Evolutionary conservation across 2,329 filamentous ascomycete species (phyloP).

Genomic region (Colletotrichum costaricense): DNA sequence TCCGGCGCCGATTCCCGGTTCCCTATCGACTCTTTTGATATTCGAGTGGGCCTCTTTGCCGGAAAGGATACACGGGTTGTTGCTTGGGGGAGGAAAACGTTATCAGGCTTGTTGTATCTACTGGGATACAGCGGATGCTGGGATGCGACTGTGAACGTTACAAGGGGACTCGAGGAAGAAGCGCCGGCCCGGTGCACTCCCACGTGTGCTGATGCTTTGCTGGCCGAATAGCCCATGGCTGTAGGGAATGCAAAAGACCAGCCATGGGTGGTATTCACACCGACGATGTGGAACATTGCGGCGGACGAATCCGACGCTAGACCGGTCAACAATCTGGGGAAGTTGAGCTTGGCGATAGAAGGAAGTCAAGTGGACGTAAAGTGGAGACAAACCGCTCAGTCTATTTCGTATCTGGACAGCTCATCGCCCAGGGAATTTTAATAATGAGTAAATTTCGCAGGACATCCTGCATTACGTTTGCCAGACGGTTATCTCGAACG

Average conservation of each 20-base stretch:
- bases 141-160: neutral
- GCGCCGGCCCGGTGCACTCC: neutral
- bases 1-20: constrained; percentile 9
- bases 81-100: neutral
- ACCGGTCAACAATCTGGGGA: neutral
- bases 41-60: neutral
- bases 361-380: neutral
- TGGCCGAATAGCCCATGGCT: neutral
- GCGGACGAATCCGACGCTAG: neutral
- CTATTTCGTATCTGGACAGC: neutral
- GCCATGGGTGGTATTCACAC: neutral
- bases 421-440: neutral
- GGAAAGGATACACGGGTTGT: neutral
- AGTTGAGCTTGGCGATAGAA: neutral
- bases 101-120: neutral
- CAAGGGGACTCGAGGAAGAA: neutral
- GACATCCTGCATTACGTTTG: neutral
- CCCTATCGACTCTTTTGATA: neutral
- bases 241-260: neutral
- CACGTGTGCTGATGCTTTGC: neutral
- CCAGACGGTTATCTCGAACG: neutral
- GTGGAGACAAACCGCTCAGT: neutral
- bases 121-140: neutral
- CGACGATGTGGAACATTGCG: neutral
- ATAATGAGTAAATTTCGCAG: neutral